Conservation (phyloP, 805 yeast species). For the Yamadazyma tumulicola region DNA sequence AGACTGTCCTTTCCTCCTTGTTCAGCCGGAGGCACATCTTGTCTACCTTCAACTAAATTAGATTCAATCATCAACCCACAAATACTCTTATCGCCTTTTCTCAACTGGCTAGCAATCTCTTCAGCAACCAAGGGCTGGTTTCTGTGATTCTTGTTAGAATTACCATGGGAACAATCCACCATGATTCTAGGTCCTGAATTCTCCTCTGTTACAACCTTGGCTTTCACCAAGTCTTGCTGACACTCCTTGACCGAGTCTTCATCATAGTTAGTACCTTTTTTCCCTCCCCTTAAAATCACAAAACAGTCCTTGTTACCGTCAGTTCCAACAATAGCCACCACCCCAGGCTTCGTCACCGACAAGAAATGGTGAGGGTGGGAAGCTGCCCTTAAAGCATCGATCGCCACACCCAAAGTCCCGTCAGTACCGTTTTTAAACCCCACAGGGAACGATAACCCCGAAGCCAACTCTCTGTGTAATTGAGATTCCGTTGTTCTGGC, state of each 20-base stretch:
- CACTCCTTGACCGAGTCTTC: slow-evolving; percentile 72
- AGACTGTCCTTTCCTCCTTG: slow-evolving; percentile 51
- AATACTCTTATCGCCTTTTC: slow-evolving; percentile 73
- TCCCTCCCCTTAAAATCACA: slow-evolving; percentile 94
- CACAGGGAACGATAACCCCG: slow-evolving; percentile 95
- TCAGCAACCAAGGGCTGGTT: slow-evolving; percentile 93
- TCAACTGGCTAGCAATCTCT: slow-evolving; percentile 76
- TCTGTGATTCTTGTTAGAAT: slow-evolving; percentile 88
- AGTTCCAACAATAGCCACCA: slow-evolving; percentile 93
- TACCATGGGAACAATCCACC: slow-evolving; percentile 99
- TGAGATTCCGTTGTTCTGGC: slow-evolving; percentile 99
- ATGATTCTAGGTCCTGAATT: slow-evolving; percentile 59
- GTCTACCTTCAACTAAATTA: slow-evolving; percentile 88
- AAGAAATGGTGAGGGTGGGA: slow-evolving; percentile 91
- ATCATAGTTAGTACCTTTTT: slow-evolving; percentile 80
- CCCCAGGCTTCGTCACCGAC: slow-evolving; percentile 93
- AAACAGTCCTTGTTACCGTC: slow-evolving; percentile 90
- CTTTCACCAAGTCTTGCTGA: slow-evolving; percentile 53
- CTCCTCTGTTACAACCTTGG: slow-evolving; percentile 19
- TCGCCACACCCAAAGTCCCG: slow-evolving; percentile 89
- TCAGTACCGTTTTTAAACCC: slow-evolving; percentile 99
- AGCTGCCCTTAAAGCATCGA: slow-evolving; percentile 92
- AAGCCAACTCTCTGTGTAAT: slow-evolving; percentile 93
- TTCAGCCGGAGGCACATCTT: slow-evolving; percentile 59
- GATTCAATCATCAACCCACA: slow-evolving; percentile 97